Conservation (phyloP, 192 early-diverging fungal species). For the Irineochytrium annulatum region DNA sequence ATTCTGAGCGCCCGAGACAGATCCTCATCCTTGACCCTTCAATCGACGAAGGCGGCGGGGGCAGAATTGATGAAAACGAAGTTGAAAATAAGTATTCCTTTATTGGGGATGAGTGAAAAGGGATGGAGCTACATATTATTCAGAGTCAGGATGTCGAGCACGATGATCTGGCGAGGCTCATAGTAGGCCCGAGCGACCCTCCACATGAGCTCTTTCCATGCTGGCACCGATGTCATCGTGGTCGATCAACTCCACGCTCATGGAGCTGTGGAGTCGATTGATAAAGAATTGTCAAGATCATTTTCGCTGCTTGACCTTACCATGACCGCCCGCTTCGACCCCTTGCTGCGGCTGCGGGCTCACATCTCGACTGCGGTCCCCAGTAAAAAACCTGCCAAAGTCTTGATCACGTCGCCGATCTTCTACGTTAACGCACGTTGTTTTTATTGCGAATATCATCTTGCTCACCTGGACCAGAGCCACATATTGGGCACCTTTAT, state of each 20-base stretch:
- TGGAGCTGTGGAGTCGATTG: too few relatives aligned
- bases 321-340: too few relatives aligned
- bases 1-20: constrained; percentile 63
- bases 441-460: neutral
- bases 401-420: constrained; percentile 68
- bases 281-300: too few relatives aligned
- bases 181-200: constrained; percentile 71
- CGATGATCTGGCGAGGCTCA: constrained; percentile 69
- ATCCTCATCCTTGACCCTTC: constrained; percentile 60
- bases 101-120: neutral
- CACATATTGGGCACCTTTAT: constrained; percentile 95
- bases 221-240: too few relatives aligned
- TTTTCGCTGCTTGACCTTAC: too few relatives aligned
- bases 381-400: too few relatives aligned
- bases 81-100: neutral
- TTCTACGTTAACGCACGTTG: constrained; percentile 83
- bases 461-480: constrained; percentile 55
- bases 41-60: neutral
- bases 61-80: neutral
- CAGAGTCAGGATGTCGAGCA: constrained; percentile 67
- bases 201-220: constrained; percentile 24
- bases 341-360: too few relatives aligned
- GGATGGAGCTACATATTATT: neutral
- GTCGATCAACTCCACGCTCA: too few relatives aligned
- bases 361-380: too few relatives aligned